Percentiles rank a stretch among this genome's conserved stretches.
Evolutionary conservation across 108 stramenopile species (phyloP).

Genomic region (Cyclotella sp.): DNA sequence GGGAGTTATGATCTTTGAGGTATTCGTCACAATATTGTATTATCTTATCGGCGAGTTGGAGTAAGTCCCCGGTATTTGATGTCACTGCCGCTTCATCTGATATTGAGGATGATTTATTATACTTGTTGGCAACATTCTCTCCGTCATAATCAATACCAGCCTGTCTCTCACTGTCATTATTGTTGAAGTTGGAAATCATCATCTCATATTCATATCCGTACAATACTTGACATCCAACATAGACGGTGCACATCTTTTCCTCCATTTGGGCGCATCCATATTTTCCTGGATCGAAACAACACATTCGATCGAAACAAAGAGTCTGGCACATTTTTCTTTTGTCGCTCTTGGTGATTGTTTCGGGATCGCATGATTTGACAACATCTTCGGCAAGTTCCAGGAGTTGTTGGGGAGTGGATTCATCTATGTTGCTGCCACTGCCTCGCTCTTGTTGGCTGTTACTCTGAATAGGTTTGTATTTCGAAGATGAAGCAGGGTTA

Average conservation of each 20-base stretch:
- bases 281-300: neutral
- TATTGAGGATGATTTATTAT: too few relatives aligned
- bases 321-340: neutral
- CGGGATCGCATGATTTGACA: neutral
- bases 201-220: neutral
- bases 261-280: neutral
- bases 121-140: neutral
- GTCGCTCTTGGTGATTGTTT: neutral
- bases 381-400: neutral
- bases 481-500: neutral
- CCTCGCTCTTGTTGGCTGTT: neutral
- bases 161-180: neutral
- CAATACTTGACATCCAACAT: neutral
- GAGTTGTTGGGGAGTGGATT: neutral
- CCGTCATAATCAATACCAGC: neutral
- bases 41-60: neutral
- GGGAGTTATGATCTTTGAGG: neutral
- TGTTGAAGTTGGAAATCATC: too few relatives aligned
- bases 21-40: conserved; percentile 2
- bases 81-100: too few relatives aligned
- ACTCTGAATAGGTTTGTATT: neutral
- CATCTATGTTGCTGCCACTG: neutral
- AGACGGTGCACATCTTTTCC: conserved; percentile 1
- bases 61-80: neutral
- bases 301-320: neutral